Base-by-base conservation (phyloP, 495 filamentous ascomycete genomes). In the Hypomontagnella monticulosa region DNA sequence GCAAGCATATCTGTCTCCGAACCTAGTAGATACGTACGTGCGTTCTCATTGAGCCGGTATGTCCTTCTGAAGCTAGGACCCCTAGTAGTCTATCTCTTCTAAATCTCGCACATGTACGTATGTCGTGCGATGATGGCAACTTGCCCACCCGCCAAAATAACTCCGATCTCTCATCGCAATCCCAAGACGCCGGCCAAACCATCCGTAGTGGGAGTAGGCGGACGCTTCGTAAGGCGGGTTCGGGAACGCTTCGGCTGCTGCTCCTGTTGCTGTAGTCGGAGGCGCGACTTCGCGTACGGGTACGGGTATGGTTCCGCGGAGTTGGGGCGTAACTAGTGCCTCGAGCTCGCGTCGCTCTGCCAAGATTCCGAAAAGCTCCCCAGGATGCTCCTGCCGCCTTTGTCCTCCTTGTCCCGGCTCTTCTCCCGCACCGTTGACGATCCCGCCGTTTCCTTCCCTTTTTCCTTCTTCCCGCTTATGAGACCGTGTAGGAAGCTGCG, bases 401-500 rank as follows among this genome's bases (percentile, higher is more conserved):
- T 78, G 63, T 68, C 72, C 4, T 76, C 79, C 53, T 61, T 70
- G 11, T 73, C 75, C 41, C 61, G 71, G 30, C 66, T 61, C 47
- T 69, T 71, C 18, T 75, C 76, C 19, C 74, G 57, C 30, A 64
- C 46, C 23, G 66, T 57, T 11, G 67, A 44, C 12, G 64, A 56
- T 19, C 77, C 68, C 1, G 69, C 66, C 15, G 69, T 67, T 2
- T 72, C 72, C 18, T 68, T 77, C 14, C 71, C 61, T 27, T 71
- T 77, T 32, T 74, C 63, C 14, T 73, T 78, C 65, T 79, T 80
- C 23, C 75, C 67, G 30, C 67, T 66, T 42, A 81, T 79, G 30
- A 84, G 73, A 9, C 81, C 79, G 42, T 78, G 82, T 27, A 85
- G 70, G 46, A 84, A 83, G 57, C 77, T 78, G 4, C 79, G 71